phyloP scores from a whole-genome alignment of 1,284 basidiomycete species.

The Phylloporus sp. region DNA sequence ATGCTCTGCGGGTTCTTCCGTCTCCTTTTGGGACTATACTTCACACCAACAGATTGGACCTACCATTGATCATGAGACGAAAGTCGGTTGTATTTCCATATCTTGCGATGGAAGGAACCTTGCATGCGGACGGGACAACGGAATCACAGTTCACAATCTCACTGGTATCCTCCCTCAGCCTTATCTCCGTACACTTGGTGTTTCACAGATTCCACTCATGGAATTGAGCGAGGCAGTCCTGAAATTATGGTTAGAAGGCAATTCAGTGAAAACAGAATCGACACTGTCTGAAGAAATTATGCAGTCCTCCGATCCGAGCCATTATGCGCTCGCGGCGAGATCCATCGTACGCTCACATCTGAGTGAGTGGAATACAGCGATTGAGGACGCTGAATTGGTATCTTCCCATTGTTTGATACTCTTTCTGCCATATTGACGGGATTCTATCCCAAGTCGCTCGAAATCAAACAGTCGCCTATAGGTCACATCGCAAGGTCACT shows the following conservation, averaged over 20 bases:
- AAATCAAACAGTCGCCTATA: slow-evolving; percentile 7
- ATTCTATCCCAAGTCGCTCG: slow-evolving; percentile 1
- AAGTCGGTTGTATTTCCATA: slow-evolving; percentile 2
- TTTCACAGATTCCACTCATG: slow-evolving; percentile 1
- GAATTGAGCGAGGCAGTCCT: neutral
- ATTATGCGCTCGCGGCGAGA: neutral
- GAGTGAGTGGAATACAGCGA: slow-evolving; percentile 8
- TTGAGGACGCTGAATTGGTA: slow-evolving; percentile 9
- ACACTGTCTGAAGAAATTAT: slow-evolving; percentile 9
- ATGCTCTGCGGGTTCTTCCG: slow-evolving; percentile 3
- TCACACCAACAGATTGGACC: slow-evolving; percentile 7
- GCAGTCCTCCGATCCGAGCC: neutral
- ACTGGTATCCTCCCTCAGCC: neutral
- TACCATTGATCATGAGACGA: neutral
- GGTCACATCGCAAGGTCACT: slow-evolving; percentile 11
- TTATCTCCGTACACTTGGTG: neutral
- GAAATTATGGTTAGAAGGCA: slow-evolving; percentile 1
- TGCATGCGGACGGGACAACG: slow-evolving; percentile 5
- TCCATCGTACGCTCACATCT: slow-evolving; percentile 7
- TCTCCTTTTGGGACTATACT: slow-evolving; percentile 13
- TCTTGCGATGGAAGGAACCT: slow-evolving; percentile 9
- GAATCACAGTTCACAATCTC: slow-evolving; percentile 7
- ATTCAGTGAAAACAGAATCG: neutral
- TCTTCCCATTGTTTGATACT: neutral
- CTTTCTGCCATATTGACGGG: neutral